Base-by-base conservation (phyloP, 495 filamentous ascomycete genomes). In the Penicillium canescens region DNA sequence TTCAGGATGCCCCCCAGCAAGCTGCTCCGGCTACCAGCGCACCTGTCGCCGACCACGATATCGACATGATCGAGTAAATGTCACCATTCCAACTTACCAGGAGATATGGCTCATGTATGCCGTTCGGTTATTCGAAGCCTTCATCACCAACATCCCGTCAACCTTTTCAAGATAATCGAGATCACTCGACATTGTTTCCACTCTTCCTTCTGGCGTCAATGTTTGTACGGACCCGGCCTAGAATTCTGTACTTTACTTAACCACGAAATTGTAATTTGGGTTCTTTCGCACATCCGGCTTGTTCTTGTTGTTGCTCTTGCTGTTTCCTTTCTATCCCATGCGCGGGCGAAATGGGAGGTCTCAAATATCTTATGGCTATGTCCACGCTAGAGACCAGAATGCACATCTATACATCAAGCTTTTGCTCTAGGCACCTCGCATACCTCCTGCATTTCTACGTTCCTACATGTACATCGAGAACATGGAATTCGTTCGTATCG, bases 11-110 rank as follows among this genome's bases (percentile, higher is more conserved):
- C 33, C 43, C 64, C 9, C 50, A 50, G 34, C 62, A 62, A 34
- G 56, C 49, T 28, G 62, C 57, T 13, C 61, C 66, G 3, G 62
- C 66, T 37, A 9, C 41, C 10, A 47, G 46, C 18, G 56, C 66
- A n/a, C 57, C 59, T 28, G 63, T 45, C 37, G 77, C 70, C 33
- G 84, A 85, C 54, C 83, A 84, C 37, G 84, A 84, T 59, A 67
- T 82, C 41, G 79, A 82, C 38, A 82, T 82, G 79, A 78, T 79
- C 50, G 76, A 78, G 66, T 79, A 54, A 66, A 48, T 18, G 23
- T 3, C 11, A 11, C n/a, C 16, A 47, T 11, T 46, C 18, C 12
- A 16, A 39, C 13, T 26, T 16, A 9, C 23, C 38, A 18, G 18
- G 14, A 20, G 9, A 35, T 9, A 24, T 51, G 38, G n/a, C 31